Evolutionary conservation across 2,329 filamentous ascomycete species (phyloP), one percentile per base, ranked within the genome.

Genomic region (Zymoseptoria tritici): DNA sequence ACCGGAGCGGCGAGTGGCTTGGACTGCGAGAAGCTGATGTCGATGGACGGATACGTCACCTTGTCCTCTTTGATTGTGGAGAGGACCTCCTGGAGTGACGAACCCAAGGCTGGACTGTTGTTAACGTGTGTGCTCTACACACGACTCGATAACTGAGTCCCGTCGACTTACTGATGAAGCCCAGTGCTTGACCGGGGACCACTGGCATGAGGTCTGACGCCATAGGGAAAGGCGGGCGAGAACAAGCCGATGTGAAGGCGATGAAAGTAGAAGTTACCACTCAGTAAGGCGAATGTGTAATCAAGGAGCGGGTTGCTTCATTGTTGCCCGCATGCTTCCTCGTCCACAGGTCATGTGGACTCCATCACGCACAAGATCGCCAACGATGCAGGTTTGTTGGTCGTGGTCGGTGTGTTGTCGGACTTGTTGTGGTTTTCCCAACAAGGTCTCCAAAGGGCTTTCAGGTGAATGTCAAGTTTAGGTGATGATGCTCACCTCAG

Each of bases 21-120:
- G 16, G 83, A 78, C n/a, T 86, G 81, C 26, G 91, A 91, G 76
- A 94, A 95, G 52, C 86, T 81, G 36, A 97, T 79, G 67, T 97
- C 87, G 72, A 97, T 85, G 68, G 87, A 87, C 3, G 90, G 89
- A 75, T 93, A 97, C 5, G 82, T 81, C 66, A 89, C 85, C 9
- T 91, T 90, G 72, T 96, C 90, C 57, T 90, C 87, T 73, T 97
- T 97, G 70, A 97, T 81, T 57, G 90, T 87, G 26, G 89, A 91
- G 61, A 97, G 78, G 69, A 95, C 83, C 71, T 96, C 91, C 76
- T 97, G 91, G 42, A 99, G 83, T 2, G 92, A 96, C 64, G 91
- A 89, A 59, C 94, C 94, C 60, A 99, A 85, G 55, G 87, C 91
- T 96, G 72, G 65, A 52, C 57, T 6, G 20, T 46, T 26, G 46